Conservation (phyloP, 2,329 filamentous ascomycete species). For the Penicillium hesseltinei region DNA sequence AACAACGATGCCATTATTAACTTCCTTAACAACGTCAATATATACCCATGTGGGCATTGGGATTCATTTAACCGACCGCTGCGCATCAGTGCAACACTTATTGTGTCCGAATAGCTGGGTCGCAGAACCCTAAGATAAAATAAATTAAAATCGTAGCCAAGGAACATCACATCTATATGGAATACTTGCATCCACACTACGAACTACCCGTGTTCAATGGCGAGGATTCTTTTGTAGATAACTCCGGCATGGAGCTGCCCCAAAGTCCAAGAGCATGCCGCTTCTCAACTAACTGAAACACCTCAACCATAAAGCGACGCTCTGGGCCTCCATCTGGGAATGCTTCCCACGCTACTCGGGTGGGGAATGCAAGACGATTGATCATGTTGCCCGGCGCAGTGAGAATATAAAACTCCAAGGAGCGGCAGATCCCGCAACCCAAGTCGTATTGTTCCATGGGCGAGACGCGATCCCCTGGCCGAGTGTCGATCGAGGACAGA, state of each 20-base stretch:
- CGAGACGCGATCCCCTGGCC: constrained; percentile 30
- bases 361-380: constrained; percentile 39
- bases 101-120: not conserved
- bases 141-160: not conserved
- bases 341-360: constrained; percentile 39
- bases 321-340: constrained; percentile 35
- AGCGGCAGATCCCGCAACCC: constrained; percentile 37
- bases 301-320: constrained; percentile 32
- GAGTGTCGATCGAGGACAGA: constrained; percentile 34
- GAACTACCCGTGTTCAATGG: constrained; percentile 16
- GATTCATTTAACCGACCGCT: not conserved
- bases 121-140: too few species aligned
- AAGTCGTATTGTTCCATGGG: constrained; percentile 35
- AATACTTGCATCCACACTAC: not conserved
- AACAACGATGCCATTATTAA: not conserved
- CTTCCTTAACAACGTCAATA: not conserved
- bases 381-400: constrained; percentile 41
- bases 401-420: constrained; percentile 37
- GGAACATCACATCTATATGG: not conserved
- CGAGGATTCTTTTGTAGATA: constrained; percentile 31
- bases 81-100: not conserved
- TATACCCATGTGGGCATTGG: not conserved
- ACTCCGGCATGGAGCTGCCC: constrained; percentile 37
- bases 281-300: constrained; percentile 35
- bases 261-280: constrained; percentile 37